phyloP scores from a whole-genome alignment of 306 rosid genomes.

The Ormosia semicastrata region DNA sequence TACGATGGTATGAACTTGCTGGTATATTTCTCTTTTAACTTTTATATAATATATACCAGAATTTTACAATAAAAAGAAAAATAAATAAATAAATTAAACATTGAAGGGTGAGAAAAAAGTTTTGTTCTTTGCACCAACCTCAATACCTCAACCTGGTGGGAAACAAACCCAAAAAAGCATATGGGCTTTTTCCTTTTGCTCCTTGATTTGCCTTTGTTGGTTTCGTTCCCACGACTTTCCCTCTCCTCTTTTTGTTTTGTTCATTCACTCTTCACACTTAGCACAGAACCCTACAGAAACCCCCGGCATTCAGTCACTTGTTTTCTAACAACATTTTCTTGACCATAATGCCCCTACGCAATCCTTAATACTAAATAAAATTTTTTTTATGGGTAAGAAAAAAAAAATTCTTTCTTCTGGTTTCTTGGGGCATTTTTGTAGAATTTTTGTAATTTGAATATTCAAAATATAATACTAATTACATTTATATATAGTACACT shows the following conservation, averaged over 20 bases:
- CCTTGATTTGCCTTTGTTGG: constrained; percentile 40
- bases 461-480: no score
- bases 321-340: background rate
- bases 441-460: no score
- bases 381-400: no score
- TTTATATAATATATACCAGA: background rate
- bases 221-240: constrained; percentile 54
- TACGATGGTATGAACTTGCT: constrained; percentile 30
- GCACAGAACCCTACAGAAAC: background rate
- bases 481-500: no score
- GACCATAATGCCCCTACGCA: constrained; percentile 37
- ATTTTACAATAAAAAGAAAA: background rate
- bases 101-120: constrained; percentile 43
- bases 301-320: background rate
- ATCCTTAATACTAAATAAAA: no score
- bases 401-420: no score
- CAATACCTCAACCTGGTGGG: constrained; percentile 45
- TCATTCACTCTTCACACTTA: constrained; percentile 34
- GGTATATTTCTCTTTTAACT: background rate
- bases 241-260: constrained; percentile 34
- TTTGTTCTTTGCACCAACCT: constrained; percentile 52
- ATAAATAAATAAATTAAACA: background rate
- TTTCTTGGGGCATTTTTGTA: no score
- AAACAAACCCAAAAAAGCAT: constrained; percentile 61
- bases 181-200: constrained; percentile 46